phyloP scores from a whole-genome alignment of 169 alveolate genomes.

The Plasmodium sp. region DNA sequence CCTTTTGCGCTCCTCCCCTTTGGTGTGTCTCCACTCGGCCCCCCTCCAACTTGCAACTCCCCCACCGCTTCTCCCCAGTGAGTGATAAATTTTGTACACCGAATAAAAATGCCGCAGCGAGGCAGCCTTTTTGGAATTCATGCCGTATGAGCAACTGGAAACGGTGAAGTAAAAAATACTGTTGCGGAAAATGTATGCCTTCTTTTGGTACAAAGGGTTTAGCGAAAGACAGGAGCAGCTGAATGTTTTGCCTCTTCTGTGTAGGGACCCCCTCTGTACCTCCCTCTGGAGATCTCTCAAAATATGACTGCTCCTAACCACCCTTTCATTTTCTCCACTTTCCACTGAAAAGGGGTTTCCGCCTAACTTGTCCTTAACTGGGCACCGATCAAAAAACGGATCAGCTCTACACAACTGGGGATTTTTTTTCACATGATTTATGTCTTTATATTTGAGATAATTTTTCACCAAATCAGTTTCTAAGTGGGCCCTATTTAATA shows the following conservation, averaged over 20 bases:
- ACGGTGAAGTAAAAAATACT: constrained; percentile 26
- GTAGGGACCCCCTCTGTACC: not conserved
- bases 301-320: not conserved
- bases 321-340: not conserved
- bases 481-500: constrained; percentile 35
- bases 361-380: not conserved
- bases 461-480: constrained; percentile 52
- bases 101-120: constrained; percentile 15
- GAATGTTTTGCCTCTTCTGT: not conserved
- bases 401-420: not conserved
- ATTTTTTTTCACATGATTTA: constrained; percentile 20
- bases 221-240: constrained; percentile 19
- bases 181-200: constrained; percentile 26
- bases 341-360: not conserved
- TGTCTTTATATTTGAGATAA: constrained; percentile 39
- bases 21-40: not conserved
- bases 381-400: not conserved
- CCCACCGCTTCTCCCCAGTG: not conserved
- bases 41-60: not conserved
- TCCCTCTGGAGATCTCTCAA: not conserved
- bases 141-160: constrained; percentile 10
- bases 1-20: not conserved
- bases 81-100: constrained; percentile 4
- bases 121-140: not conserved
- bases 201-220: constrained; percentile 29